Evolutionary conservation across 306 rosid species (phyloP).

Genomic region (Echinosophora koreensis): DNA sequence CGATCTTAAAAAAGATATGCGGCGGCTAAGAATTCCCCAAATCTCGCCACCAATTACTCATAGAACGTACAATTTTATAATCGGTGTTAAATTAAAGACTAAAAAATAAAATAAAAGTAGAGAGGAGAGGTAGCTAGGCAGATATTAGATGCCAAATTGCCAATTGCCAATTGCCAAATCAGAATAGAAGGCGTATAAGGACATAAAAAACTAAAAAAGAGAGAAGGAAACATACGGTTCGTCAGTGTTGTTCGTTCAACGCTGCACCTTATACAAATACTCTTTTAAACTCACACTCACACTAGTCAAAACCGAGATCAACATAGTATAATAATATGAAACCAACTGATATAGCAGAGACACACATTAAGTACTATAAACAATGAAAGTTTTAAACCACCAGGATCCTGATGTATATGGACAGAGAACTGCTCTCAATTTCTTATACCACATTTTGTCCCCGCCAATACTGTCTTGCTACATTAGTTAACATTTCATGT

Average conservation of each 20-base stretch:
- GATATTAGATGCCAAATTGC: conserved; percentile 32
- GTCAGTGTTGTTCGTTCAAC: conserved; percentile 15
- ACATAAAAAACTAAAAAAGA: background rate
- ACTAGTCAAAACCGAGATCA: conserved; percentile 37
- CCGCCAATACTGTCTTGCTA: too few species aligned
- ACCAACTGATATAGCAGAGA: conserved; percentile 5
- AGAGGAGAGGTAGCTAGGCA: background rate
- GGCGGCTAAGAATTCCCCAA: conserved; percentile 82
- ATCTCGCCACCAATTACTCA: conserved; percentile 94
- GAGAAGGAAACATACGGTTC: background rate
- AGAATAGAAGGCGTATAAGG: conserved; percentile 11
- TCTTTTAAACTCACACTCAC: background rate
- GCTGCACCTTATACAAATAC: conserved; percentile 31
- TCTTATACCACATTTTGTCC: too few species aligned
- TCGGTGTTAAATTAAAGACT: conserved; percentile 5
- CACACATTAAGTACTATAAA: conserved; percentile 27
- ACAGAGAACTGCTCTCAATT: too few species aligned
- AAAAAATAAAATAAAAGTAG: background rate
- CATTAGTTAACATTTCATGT: too few species aligned
- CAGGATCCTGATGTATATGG: conserved; percentile 16
- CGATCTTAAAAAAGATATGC: conserved; percentile 57
- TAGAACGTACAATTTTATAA: conserved; percentile 42
- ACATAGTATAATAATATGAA: conserved; percentile 20
- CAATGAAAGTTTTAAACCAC: conserved; percentile 29
- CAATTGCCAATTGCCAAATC: background rate